Conservation (phyloP, 2,329 filamentous ascomycete species). For the Stagonosporopsis rhizophila region DNA sequence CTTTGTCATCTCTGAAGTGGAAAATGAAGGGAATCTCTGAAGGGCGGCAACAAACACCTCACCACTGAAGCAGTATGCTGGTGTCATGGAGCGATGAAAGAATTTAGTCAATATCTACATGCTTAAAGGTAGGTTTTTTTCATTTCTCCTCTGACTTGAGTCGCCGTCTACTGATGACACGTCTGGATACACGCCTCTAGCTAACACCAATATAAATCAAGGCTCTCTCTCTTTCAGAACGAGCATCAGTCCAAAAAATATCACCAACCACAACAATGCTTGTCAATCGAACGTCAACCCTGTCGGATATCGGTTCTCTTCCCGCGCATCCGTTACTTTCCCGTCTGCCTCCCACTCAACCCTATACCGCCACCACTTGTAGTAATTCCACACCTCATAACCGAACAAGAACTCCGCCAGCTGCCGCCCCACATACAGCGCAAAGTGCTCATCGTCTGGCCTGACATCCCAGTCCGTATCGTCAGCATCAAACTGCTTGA, state of each 20-base stretch:
- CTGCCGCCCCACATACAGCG: slow-evolving; percentile 17
- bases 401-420: slow-evolving; percentile 15
- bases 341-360: slow-evolving; percentile 23
- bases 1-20: slow-evolving; percentile 30
- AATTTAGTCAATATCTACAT: neutral
- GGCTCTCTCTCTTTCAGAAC: neutral
- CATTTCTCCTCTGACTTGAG: neutral
- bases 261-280: neutral
- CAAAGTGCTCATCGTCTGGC: slow-evolving; percentile 16
- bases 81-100: neutral
- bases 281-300: slow-evolving; percentile 10
- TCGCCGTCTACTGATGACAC: neutral
- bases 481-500: slow-evolving; percentile 16
- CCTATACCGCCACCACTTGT: slow-evolving; percentile 13
- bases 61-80: neutral
- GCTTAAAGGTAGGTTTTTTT: neutral
- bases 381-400: slow-evolving; percentile 21
- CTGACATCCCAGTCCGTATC: slow-evolving; percentile 1
- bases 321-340: slow-evolving; percentile 16
- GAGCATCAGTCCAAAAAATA: neutral
- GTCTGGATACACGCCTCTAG: neutral
- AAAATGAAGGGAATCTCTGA: neutral
- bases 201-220: neutral
- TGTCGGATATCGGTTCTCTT: slow-evolving; percentile 9
- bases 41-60: neutral